Base-by-base conservation (phyloP, 139 green algal genomes). In the Penium margaritaceum region DNA sequence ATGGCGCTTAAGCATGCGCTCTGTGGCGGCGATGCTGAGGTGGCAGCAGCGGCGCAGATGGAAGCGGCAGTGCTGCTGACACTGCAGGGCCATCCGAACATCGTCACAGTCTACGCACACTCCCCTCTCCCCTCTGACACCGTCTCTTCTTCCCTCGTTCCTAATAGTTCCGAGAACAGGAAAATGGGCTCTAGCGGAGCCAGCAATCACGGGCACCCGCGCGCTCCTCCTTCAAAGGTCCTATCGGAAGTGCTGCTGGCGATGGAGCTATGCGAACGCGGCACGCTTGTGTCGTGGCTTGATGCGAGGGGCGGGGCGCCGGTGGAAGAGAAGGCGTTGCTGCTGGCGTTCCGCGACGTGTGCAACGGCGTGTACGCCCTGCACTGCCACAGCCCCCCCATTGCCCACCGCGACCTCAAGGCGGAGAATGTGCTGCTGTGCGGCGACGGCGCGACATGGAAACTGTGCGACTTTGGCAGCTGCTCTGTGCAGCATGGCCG, bases 391-490 rank as follows among this genome's bases (percentile, higher is more conserved):
- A 53, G 15, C 27, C 64, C 65, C 21, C 74, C 74, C 12, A 47
- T 81, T 54, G 67, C 74, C 17, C 74, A 81, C 74, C 72, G 74
- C 69, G 92, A 97, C 83, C 34, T 97, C 34, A 96, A 97, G 77
- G 87, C 88, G 38, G 92, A 98, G 81, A 98, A 98, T 73, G 81
- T 98, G 64, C 82, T 98, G 63, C 85, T 84, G 58, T 83, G 83
- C 7, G 30, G 55, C 29, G 81, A 88, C 29, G 87, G 87, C 1
- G 61, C 70, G 32, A n/a, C n/a, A n/a, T 98, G 91, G 91, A 88
- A 95, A 67, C 80, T 97, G 47, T 96, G 90, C 72, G 93, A 98
- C 79, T 98, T 96, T 80, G 93, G 93, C 55, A 91, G 82, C 75
- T 73, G 78, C n/a, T 90, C 85, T 21, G 74, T 60, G 24, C 39